Evolutionary conservation across 768 basidiomycete genomes (phyloP).

Genomic region (Tylopilus felleus): DNA sequence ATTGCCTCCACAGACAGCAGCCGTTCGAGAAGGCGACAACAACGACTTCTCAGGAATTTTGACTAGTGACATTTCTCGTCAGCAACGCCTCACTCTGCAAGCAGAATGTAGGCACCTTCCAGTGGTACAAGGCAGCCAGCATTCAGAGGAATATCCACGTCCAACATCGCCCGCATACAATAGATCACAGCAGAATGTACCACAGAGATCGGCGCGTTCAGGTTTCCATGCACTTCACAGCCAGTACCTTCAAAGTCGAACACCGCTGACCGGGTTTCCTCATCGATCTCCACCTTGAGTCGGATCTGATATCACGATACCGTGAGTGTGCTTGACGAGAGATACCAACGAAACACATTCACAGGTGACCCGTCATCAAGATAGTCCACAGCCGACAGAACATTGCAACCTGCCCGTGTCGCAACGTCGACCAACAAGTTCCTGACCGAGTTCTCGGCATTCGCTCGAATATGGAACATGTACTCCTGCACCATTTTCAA

Average conservation of each 20-base stretch:
- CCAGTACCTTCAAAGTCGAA: conserved; percentile 87
- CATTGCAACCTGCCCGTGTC: conserved; percentile 59
- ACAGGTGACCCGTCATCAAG: conserved; percentile 87
- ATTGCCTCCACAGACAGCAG: conserved; percentile 92
- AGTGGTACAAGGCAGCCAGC: conserved; percentile 90
- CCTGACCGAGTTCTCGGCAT: conserved; percentile 86
- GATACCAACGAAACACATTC: conserved; percentile 18
- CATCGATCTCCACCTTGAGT: conserved; percentile 74
- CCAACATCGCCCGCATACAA: conserved; percentile 84
- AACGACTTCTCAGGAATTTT: conserved; percentile 77
- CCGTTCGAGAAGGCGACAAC: conserved; percentile 77
- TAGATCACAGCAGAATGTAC: conserved; percentile 88
- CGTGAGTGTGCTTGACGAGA: conserved; percentile 1
- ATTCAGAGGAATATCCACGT: conserved; percentile 87
- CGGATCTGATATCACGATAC: conserved; percentile 48
- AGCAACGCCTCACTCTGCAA: background rate
- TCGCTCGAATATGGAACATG: conserved; percentile 86
- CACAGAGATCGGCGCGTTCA: conserved; percentile 83
- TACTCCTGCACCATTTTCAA: conserved; percentile 87
- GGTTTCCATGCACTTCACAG: conserved; percentile 77
- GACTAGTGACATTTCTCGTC: conserved; percentile 41
- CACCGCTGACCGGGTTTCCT: conserved; percentile 67
- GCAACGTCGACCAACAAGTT: conserved; percentile 74
- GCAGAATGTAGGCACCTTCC: conserved; percentile 48
- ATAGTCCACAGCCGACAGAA: conserved; percentile 74